Conservation (phyloP, 805 yeast species). For the Lachancea sp. region DNA sequence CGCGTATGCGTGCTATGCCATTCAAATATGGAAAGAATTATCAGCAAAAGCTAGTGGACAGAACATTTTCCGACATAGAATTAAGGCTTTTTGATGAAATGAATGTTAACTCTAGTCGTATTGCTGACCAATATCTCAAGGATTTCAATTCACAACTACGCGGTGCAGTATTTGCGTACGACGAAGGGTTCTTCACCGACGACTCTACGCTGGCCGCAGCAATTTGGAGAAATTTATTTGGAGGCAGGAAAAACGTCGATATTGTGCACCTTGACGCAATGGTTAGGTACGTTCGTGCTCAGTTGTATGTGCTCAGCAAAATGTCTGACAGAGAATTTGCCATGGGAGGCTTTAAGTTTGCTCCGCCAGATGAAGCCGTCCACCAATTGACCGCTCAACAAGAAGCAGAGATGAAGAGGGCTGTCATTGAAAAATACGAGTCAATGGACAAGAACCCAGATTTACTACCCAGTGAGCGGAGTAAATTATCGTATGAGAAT, state of each 20-base stretch:
- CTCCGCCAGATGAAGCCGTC: conserved; percentile 74
- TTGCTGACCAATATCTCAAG: conserved; percentile 78
- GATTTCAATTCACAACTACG: conserved; percentile 86
- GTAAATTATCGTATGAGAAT: conserved; percentile 44
- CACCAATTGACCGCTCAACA: conserved; percentile 63
- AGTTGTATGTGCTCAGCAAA: conserved; percentile 77
- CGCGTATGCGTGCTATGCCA: conserved; percentile 95
- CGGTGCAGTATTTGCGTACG: conserved; percentile 86
- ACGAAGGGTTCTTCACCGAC: conserved; percentile 79
- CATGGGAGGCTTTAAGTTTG: conserved; percentile 78
- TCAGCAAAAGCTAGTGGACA: conserved; percentile 86
- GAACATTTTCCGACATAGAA: conserved; percentile 87
- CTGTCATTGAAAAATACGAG: conserved; percentile 49
- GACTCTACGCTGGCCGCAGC: conserved; percentile 76
- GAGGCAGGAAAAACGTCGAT: conserved; percentile 76
- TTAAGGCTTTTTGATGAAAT: conserved; percentile 77
- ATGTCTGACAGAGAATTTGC: conserved; percentile 91
- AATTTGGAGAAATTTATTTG: conserved; percentile 85
- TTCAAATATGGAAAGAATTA: conserved; percentile 80
- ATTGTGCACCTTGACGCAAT: conserved; percentile 78
- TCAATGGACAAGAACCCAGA: conserved; percentile 38
- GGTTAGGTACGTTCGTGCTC: conserved; percentile 85
- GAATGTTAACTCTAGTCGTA: conserved; percentile 72
- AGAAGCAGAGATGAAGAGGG: conserved; percentile 45
- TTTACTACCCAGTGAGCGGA: conserved; percentile 55